Evolutionary conservation across 2,329 filamentous ascomycete genomes (phyloP).

Genomic region (Hirsutella minnesotensis): DNA sequence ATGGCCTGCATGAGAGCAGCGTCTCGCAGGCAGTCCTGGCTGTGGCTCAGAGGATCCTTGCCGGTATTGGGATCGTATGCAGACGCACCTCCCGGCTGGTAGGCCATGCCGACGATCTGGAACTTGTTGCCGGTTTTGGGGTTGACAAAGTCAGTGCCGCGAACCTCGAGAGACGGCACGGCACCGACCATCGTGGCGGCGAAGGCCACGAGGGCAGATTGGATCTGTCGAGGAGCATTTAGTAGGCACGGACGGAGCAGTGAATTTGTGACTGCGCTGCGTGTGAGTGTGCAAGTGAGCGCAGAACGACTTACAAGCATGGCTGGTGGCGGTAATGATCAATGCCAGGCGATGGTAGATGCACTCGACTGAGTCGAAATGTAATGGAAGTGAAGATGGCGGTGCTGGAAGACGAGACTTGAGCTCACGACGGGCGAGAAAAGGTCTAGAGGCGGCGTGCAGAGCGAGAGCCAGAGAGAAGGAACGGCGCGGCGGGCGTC

Average conservation of each 20-base stretch:
- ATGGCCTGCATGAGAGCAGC: constrained; percentile 53
- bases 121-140: constrained; percentile 45
- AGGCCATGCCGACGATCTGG: constrained; percentile 56
- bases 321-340: neutral
- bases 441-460: neutral
- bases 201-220: constrained; percentile 38
- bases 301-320: constrained; percentile 9
- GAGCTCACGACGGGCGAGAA: neutral
- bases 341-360: neutral
- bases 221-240: constrained; percentile 13
- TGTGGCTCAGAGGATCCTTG: constrained; percentile 48
- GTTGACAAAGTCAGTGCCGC: constrained; percentile 49
- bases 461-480: neutral
- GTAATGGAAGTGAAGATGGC: neutral
- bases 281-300: neutral
- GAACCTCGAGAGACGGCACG: constrained; percentile 43
- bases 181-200: constrained; percentile 41
- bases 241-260: neutral
- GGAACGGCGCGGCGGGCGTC: neutral
- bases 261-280: neutral
- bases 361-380: neutral
- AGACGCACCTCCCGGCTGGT: constrained; percentile 55
- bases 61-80: constrained; percentile 43
- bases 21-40: constrained; percentile 48
- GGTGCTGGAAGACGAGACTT: neutral